Evolutionary conservation across 176 grass and related monocot genomes (phyloP).

Genomic region (Ensete glaucum): DNA sequence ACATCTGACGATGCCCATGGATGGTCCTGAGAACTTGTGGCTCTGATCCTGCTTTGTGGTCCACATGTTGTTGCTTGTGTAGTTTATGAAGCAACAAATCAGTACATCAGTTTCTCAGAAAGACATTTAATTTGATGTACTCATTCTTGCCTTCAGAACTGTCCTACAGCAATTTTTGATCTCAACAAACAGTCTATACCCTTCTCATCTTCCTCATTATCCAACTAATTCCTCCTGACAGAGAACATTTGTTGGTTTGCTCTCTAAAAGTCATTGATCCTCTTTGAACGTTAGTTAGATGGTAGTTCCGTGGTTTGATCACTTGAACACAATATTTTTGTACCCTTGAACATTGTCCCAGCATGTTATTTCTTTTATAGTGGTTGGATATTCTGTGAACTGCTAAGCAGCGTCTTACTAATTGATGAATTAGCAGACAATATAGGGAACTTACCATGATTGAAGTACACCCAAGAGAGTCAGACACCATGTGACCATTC

Average conservation of each 20-base stretch:
- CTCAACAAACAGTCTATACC: not conserved
- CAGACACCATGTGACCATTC: too few species aligned
- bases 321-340: too few species aligned
- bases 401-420: too few species aligned
- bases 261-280: not conserved
- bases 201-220: not conserved
- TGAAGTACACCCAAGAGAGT: too few species aligned
- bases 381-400: too few species aligned
- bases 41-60: not conserved
- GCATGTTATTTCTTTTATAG: not conserved
- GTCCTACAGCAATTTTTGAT: not conserved
- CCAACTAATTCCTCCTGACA: not conserved
- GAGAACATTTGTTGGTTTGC: not conserved
- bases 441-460: too few species aligned
- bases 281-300: not conserved
- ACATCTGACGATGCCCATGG: not conserved
- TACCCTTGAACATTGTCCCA: not conserved
- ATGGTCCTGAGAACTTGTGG: not conserved
- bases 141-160: not conserved
- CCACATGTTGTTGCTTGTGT: not conserved
- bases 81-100: not conserved
- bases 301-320: not conserved
- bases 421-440: too few species aligned
- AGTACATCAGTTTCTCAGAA: not conserved
- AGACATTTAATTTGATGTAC: not conserved